Conservation (phyloP, 1,284 basidiomycete genomes). For the Ceratorhiza oryzae-sativae region DNA sequence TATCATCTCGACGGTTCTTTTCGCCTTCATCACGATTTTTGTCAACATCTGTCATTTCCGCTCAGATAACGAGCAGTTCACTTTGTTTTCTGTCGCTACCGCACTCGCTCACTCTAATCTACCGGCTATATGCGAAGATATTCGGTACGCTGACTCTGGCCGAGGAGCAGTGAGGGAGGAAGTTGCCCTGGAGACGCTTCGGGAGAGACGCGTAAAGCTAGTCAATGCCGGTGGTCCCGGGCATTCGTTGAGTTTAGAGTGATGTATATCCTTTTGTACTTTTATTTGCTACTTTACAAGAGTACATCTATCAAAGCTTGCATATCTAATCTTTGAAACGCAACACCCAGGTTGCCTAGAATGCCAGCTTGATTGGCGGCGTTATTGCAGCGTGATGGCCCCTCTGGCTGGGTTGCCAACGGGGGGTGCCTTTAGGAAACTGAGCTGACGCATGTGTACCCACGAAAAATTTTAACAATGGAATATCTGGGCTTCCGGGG, state of each 20-base stretch:
- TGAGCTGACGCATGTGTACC: no score
- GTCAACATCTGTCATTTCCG: slow-evolving; percentile 24
- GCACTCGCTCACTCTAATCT: slow-evolving; percentile 21
- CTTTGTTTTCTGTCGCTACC: slow-evolving; percentile 19
- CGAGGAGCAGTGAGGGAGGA: background rate
- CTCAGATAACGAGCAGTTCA: slow-evolving; percentile 28
- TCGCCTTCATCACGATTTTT: slow-evolving; percentile 19
- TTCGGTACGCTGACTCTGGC: slow-evolving; percentile 7
- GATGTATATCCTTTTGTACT: background rate
- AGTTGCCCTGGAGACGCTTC: slow-evolving; percentile 9
- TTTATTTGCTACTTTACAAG: background rate
- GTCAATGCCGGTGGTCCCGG: slow-evolving; percentile 23
- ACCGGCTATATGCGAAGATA: slow-evolving; percentile 22
- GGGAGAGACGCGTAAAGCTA: background rate
- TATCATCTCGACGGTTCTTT: slow-evolving; percentile 23
- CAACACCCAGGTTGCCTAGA: no score
- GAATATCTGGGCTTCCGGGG: background rate
- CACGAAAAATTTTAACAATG: no score
- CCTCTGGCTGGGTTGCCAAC: no score
- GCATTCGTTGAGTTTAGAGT: slow-evolving; percentile 26
- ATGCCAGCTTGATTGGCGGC: no score
- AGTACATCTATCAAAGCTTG: no score
- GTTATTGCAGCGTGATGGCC: no score
- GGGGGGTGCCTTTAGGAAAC: no score
- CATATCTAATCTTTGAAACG: no score